Evolutionary conservation across 441 rosid species (phyloP), one percentile per base, ranked within the genome.

Genomic region (Biscutella laevigata): DNA sequence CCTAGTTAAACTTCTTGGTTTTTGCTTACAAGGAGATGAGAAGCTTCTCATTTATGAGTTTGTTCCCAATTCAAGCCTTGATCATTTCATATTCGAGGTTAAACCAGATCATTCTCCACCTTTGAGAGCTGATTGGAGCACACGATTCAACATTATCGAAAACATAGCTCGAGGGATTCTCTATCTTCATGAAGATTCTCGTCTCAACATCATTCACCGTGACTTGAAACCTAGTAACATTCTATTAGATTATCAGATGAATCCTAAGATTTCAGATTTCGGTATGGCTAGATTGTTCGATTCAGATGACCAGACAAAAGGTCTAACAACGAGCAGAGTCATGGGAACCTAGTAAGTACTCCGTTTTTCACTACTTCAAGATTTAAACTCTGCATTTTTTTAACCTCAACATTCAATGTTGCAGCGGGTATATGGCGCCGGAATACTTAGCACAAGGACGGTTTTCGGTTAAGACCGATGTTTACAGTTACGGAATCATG

Each of bases 211-310:
- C 27, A 62, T 77, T 20, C 77, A 75, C 52, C 69, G 71, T 8
- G 78, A 71, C 44, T 59, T 75, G 7, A 75, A 75, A 63, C 61
- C 73, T 6, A 73, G 75, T 24, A 75, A 72, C 34, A 50, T 74
- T 19, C 25, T 70, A 19, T 40, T 77, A 4, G 76, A 72, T 28
- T 53, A 22, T 13, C 41, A 72, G 5, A 73, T 73, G 74, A 64
- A 25, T 7, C 71, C 77, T 3, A 79, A 76, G 53, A 64, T 79
- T 28, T 68, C 78, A 1, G 77, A 77, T 52, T 77, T 77, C 15
- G 80, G 85, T 12, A 70, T 69, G 78, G 82, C 80, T 3, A 68
- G 73, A 47, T 34, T 74, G 44, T 68, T 76, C 9, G 53, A n/a
- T 12, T 26, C 16, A 12, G 74, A 70, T 48, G 64, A 70, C 22